Base-by-base conservation (phyloP, 805 yeast genomes). In the Cyberlindnera xishuangbannaensis region DNA sequence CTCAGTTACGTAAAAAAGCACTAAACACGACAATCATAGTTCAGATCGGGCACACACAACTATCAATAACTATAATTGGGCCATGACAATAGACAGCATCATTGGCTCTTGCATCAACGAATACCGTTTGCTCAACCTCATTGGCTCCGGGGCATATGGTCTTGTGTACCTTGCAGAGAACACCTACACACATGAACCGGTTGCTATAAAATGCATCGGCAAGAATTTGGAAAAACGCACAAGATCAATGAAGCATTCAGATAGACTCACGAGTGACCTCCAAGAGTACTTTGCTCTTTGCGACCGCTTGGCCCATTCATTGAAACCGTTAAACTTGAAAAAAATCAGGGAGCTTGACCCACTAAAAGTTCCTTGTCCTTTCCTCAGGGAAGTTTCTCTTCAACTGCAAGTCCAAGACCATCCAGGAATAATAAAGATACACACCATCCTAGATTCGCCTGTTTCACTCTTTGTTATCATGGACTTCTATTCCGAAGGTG, bases 401-500 rank as follows among this genome's bases (percentile, higher is more conserved):
- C 97, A 90, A 47, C 56, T 80, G 43, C 69, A 65, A 41, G 90
- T 85, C 6, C 92, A 83, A 50, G 54, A 68, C 14, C 95, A 87
- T 56, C 84, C 85, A 25, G 82, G 85, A 54, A 73, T 90, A 18
- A 74, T 83, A 21, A 69, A 83, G 11, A 80, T 90, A 29, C 81
- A 81, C 48, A 78, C 81, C 48, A 83, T 84, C 27, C 67, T 81
- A 42, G 80, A 76, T 39, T 65, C 76, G 13, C 72, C 71, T 31
- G 58, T 66, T 23, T 78, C 78, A 3, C 49, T 64, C 4, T 78
- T 83, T 47, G 78, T 85, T 16, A 69, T 90, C 8, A 80, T 88
- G 85, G 97, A 90, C 56, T 86, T 83, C 57, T 82, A 69, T 52
- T 73, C 78, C 17, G 83, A 81, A 45, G 95, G 94, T 31, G 98